Evolutionary conservation across 2,329 filamentous ascomycete species (phyloP).

Genomic region (Echinosphaeria canescens): DNA sequence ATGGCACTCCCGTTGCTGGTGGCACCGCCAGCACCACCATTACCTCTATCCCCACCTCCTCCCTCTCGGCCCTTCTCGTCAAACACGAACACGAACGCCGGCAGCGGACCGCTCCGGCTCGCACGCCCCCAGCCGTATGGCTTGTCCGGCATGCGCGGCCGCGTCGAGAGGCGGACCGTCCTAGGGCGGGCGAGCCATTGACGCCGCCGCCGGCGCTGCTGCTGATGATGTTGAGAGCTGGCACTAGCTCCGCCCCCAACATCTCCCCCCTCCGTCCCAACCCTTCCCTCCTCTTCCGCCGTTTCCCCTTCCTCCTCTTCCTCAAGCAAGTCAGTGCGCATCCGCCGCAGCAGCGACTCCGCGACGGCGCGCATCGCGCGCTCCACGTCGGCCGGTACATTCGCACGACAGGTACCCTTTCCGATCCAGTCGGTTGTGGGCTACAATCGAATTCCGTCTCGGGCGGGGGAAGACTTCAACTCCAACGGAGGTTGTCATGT

Average conservation of each 20-base stretch:
- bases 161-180: conserved; percentile 62
- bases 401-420: too few relatives aligned
- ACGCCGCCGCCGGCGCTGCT: neutral
- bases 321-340: conserved; percentile 55
- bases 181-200: conserved; percentile 63
- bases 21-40: too few relatives aligned
- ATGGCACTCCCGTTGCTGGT: too few relatives aligned
- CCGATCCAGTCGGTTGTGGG: too few relatives aligned
- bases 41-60: too few relatives aligned
- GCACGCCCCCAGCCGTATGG: conserved; percentile 42
- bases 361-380: conserved; percentile 49
- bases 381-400: conserved; percentile 37
- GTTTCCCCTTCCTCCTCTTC: conserved; percentile 14
- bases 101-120: conserved; percentile 55
- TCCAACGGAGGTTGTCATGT: too few relatives aligned
- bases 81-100: conserved; percentile 57
- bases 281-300: conserved; percentile 7
- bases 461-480: too few relatives aligned
- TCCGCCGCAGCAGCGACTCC: conserved; percentile 49
- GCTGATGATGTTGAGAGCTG: too few relatives aligned
- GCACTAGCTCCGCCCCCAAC: too few relatives aligned
- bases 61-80: too few relatives aligned
- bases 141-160: conserved; percentile 25
- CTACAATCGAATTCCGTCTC: too few relatives aligned
- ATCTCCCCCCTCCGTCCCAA: too few relatives aligned